A percentile compares a stretch with the other conserved stretches of the same genome.
These are phyloP conservation scores for Aspergillus ustus DNA, from an alignment of 2,329 filamentous ascomycete genomes.

Conservation along the genomic window DNA sequence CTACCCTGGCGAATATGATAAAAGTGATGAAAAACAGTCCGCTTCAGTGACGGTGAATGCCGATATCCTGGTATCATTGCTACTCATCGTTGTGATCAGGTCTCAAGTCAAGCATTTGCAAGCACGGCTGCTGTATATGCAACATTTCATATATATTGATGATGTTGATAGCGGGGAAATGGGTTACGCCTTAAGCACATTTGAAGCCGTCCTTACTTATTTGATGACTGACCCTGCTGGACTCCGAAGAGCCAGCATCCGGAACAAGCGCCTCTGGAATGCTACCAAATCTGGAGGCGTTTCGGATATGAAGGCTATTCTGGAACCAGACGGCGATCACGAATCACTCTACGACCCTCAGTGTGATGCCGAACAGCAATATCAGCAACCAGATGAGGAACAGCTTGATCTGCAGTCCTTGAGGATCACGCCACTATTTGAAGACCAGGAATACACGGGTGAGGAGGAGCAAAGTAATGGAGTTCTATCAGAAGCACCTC, in stretches of 20 bases:
- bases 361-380: slow-evolving; percentile 46
- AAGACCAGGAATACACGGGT: slow-evolving; percentile 21
- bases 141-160: slow-evolving; percentile 96
- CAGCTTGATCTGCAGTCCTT: slow-evolving; percentile 28
- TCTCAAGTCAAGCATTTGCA: slow-evolving; percentile 86
- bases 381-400: slow-evolving; percentile 42
- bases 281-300: slow-evolving; percentile 79
- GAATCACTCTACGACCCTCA: slow-evolving; percentile 35
- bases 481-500: slow-evolving; percentile 34
- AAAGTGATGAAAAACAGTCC: slow-evolving; percentile 55
- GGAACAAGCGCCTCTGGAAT: slow-evolving; percentile 87
- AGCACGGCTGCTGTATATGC: slow-evolving; percentile 89
- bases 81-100: slow-evolving; percentile 90
- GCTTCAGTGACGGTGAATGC: slow-evolving; percentile 73
- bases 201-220: slow-evolving; percentile 92
- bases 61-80: slow-evolving; percentile 87
- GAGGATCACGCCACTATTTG: slow-evolving; percentile 29
- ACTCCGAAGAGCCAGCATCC: slow-evolving; percentile 79
- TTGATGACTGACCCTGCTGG: slow-evolving; percentile 80
- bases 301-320: slow-evolving; percentile 73
- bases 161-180: slow-evolving; percentile 96
- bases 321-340: slow-evolving; percentile 70
- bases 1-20: slow-evolving; percentile 56
- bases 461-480: slow-evolving; percentile 26
- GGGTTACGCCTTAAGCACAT: slow-evolving; percentile 93